Evolutionary conservation across 345 rosid genomes (phyloP).

Genomic region (Anacardium occidentale): DNA sequence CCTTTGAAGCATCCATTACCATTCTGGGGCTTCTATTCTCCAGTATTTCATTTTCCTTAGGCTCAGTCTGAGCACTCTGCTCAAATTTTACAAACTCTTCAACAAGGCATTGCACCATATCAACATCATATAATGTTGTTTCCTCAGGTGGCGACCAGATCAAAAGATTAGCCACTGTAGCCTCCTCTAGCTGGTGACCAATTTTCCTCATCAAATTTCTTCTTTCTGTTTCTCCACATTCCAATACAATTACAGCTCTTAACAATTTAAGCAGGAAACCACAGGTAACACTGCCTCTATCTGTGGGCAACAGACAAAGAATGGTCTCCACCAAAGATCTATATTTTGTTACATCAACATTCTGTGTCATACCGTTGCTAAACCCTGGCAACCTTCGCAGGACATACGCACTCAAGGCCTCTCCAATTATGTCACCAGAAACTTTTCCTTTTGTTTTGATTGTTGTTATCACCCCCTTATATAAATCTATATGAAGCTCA

Average conservation of each 20-base stretch:
- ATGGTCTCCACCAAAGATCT: conserved; percentile 49
- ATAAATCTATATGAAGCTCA: conserved; percentile 64
- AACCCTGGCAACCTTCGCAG: conserved; percentile 57
- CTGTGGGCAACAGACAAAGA: conserved; percentile 49
- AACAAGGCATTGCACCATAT: conserved; percentile 51
- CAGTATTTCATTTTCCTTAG: conserved; percentile 27
- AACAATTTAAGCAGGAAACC: conserved; percentile 59
- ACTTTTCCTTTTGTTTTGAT: conserved; percentile 49
- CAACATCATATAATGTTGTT: conserved; percentile 48
- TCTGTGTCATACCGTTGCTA: conserved; percentile 46
- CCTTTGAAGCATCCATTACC: conserved; percentile 41
- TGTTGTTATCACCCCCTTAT: conserved; percentile 48
- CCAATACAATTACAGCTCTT: conserved; percentile 44
- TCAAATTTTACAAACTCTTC: conserved; percentile 41
- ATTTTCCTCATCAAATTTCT: conserved; percentile 42
- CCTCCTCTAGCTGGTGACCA: conserved; percentile 58
- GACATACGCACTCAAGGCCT: conserved; percentile 60
- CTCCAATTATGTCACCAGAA: conserved; percentile 54
- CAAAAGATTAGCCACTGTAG: conserved; percentile 44
- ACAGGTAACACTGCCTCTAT: conserved; percentile 49
- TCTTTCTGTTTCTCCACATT: conserved; percentile 47
- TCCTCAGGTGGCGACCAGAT: conserved; percentile 44
- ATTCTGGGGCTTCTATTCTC: conserved; percentile 31
- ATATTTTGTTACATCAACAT: conserved; percentile 43
- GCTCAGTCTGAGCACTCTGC: conserved; percentile 21